Conservation (phyloP, 176 grass and related monocot species). For the Musa schizocarpa region DNA sequence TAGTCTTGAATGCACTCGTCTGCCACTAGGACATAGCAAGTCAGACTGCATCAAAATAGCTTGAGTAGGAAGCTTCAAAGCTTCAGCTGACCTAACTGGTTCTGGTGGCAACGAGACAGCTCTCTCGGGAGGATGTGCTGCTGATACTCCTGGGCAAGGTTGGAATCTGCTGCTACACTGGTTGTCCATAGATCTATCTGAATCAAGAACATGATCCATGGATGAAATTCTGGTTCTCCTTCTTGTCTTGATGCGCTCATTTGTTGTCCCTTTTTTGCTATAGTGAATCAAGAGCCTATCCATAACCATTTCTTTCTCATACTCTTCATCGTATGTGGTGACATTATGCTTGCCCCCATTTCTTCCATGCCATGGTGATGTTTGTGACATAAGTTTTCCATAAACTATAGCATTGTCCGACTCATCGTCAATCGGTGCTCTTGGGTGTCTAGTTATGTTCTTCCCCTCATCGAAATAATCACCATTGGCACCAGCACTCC, state of each 20-base stretch:
- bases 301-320: constrained; percentile 62
- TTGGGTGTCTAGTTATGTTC: neutral
- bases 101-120: constrained; percentile 30
- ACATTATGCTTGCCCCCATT: constrained; percentile 29
- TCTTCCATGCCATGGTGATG: constrained; percentile 29
- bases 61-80: constrained; percentile 20
- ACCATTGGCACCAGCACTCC: neutral
- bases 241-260: constrained; percentile 21
- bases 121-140: constrained; percentile 22
- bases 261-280: constrained; percentile 60
- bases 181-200: neutral
- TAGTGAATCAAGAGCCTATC: constrained; percentile 84
- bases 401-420: constrained; percentile 45
- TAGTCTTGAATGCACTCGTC: constrained; percentile 37
- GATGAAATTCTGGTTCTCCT: constrained; percentile 14
- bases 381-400: constrained; percentile 47
- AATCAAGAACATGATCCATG: constrained; percentile 21
- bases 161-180: neutral
- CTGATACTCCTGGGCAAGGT: constrained; percentile 5
- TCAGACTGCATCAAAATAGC: constrained; percentile 46
- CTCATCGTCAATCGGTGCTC: constrained; percentile 4
- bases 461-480: neutral
- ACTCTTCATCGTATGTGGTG: constrained; percentile 25
- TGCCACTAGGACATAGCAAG: constrained; percentile 19
- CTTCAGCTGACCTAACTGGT: constrained; percentile 1